Base-by-base conservation (phyloP, 1,284 basidiomycete genomes). In the Ceratobasidium sp. region DNA sequence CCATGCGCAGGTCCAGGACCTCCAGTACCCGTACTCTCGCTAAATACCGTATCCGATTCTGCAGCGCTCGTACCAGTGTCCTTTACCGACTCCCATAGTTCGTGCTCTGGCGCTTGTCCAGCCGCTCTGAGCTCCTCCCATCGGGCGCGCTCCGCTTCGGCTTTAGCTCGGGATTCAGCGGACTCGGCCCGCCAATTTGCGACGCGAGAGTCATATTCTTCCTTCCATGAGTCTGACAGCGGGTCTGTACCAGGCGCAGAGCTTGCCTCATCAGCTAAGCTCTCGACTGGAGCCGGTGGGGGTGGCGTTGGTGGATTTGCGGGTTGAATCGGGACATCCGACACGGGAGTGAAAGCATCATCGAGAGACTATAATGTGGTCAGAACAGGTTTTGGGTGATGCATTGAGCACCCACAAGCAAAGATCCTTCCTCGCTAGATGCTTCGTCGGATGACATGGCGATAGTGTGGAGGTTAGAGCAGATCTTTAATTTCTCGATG, bases 171-270 rank as follows among this genome's bases (percentile, higher is more conserved):
- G 59, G 92, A 92, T 79, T 91, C 89, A 46, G 93, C 91, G 40
- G 91, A 92, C 82, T 93, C 90, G 38, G 90, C 89, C 54, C 91
- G 90, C 95, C 95, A 96, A 80, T 87, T 85, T 52, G 88, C 86
- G 10, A 94, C 86, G 76, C 94, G 92, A 0, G 89, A 84, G 70
- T 96, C 92, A 83, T 94, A 93, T 80, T 91, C 88, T 7, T 87
- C 83, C 80, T 90, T 89, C 91, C 91, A 92, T 26, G 83, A 81
- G 10, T 86, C 86, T 61, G 28, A 3, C 13, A 66, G 48, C 15
- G 73, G 73, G 42, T 75, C 73, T n/a, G 62, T 44, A 54, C 44
- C 62, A 38, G 73, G 62, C 20, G 62, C 62, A 2, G 62, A 75
- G 52, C 62, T 66, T 44, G 73, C 48, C 44, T 75, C 73, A 40